These are phyloP conservation scores for Penicillium sp. DNA, from an alignment of 2,329 filamentous ascomycete genomes.

Conservation along the genomic window DNA sequence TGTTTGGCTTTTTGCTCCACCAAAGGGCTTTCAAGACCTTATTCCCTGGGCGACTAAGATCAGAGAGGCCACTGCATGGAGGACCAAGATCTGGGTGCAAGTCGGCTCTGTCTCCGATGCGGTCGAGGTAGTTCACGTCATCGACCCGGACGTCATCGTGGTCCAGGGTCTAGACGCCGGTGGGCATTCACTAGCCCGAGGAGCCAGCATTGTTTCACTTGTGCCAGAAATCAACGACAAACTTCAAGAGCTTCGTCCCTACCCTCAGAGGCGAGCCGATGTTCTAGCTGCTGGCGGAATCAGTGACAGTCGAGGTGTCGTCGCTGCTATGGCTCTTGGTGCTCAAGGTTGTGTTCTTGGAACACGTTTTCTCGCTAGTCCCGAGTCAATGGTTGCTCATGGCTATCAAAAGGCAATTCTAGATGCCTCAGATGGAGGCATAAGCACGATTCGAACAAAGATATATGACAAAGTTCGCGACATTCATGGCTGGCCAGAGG, in stretches of 20 bases:
- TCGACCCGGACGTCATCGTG: conserved; percentile 55
- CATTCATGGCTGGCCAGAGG: conserved; percentile 61
- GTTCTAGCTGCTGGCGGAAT: conserved; percentile 60
- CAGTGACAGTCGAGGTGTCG: conserved; percentile 56
- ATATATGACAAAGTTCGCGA: conserved; percentile 61
- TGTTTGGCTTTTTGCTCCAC: conserved; percentile 47
- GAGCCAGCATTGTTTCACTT: conserved; percentile 53
- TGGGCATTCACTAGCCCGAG: conserved; percentile 54
- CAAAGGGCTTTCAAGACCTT: conserved; percentile 25
- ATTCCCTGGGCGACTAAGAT: neutral
- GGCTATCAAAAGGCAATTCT: conserved; percentile 52
- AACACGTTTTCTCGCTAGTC: conserved; percentile 63
- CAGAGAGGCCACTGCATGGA: neutral
- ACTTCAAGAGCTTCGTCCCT: conserved; percentile 18
- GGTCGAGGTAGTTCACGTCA: neutral
- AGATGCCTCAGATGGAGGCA: conserved; percentile 57
- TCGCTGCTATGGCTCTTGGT: conserved; percentile 56
- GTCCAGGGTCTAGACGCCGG: conserved; percentile 60
- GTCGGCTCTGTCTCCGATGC: conserved; percentile 56
- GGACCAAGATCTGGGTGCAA: conserved; percentile 56
- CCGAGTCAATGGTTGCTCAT: conserved; percentile 53
- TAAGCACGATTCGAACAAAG: conserved; percentile 54
- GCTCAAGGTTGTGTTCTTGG: conserved; percentile 64
- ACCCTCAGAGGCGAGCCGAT: neutral
- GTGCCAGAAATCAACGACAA: conserved; percentile 56